Conservation (phyloP, 305 asterid species). For the Stenogyne calaminthoides region DNA sequence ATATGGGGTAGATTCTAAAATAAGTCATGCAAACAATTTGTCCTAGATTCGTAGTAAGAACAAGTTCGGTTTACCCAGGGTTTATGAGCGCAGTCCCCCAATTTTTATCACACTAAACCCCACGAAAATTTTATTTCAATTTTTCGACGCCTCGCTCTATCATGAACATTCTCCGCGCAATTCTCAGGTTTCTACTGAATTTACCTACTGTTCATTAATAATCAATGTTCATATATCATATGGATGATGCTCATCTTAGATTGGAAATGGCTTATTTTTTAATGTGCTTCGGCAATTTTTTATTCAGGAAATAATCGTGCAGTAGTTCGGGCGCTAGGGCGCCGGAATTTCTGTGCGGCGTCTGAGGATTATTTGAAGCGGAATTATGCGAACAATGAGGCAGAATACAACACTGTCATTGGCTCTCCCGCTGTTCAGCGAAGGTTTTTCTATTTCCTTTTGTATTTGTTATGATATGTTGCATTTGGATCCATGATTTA, state of each 20-base stretch:
- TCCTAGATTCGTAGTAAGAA: neutral
- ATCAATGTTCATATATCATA: neutral
- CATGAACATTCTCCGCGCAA: conserved; percentile 63
- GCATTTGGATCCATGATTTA: conserved; percentile 15
- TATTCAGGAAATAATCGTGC: conserved; percentile 53
- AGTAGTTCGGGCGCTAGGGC: conserved; percentile 55
- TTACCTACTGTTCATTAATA: neutral
- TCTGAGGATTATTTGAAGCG: conserved; percentile 68
- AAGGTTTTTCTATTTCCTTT: conserved; percentile 42
- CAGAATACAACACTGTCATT: conserved; percentile 79
- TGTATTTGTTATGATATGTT: neutral
- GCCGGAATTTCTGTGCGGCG: conserved; percentile 59
- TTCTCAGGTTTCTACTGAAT: conserved; percentile 48
- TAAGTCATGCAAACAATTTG: neutral
- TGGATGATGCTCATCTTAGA: neutral
- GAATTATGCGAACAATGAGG: conserved; percentile 78
- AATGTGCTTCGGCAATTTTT: neutral
- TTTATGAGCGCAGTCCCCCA: conserved; percentile 37
- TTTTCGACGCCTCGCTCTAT: conserved; percentile 20
- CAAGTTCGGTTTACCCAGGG: conserved; percentile 29
- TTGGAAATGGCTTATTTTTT: conserved; percentile 2
- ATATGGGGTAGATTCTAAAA: too few relatives aligned
- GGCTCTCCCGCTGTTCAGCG: conserved; percentile 68
- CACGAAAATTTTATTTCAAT: neutral
- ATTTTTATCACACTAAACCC: conserved; percentile 8